A percentile compares a stretch with the other conserved stretches of the same genome.
These are phyloP conservation scores for Suillus luteus DNA, from an alignment of 768 basidiomycete species.

Conservation along the genomic window DNA sequence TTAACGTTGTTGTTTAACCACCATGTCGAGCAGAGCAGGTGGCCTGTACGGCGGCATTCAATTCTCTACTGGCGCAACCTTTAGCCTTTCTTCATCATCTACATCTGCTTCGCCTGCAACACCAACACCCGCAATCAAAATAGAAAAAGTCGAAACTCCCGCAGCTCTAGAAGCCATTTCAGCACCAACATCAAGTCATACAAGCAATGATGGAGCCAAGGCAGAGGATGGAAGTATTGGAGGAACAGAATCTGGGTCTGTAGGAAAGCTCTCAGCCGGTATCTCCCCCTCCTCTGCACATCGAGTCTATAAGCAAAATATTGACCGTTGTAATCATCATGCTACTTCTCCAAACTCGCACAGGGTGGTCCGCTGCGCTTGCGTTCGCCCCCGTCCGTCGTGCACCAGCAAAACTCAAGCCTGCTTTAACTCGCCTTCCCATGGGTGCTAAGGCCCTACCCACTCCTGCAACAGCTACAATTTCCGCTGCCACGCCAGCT, in stretches of 20 bases:
- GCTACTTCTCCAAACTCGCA: slow-evolving; percentile 27
- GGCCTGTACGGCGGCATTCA: slow-evolving; percentile 88
- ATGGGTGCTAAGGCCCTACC: slow-evolving; percentile 53
- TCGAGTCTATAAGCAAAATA: slow-evolving; percentile 36
- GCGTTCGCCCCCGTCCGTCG: slow-evolving; percentile 86
- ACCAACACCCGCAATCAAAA: slow-evolving; percentile 23
- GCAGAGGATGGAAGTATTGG: slow-evolving; percentile 29
- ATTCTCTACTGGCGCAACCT: slow-evolving; percentile 70
- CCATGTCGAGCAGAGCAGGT: slow-evolving; percentile 77
- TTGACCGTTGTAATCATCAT: slow-evolving; percentile 39
- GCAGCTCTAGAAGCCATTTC: slow-evolving; percentile 26
- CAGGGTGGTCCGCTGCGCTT: slow-evolving; percentile 89
- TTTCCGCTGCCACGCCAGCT: slow-evolving; percentile 30
- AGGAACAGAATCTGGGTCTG: slow-evolving; percentile 28
- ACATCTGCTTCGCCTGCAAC: slow-evolving; percentile 33
- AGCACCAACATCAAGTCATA: slow-evolving; percentile 20
- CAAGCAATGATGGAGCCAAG: slow-evolving; percentile 27
- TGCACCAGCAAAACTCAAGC: slow-evolving; percentile 51
- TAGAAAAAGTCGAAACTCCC: slow-evolving; percentile 21
- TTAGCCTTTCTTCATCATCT: slow-evolving; percentile 45
- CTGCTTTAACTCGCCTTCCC: slow-evolving; percentile 48
- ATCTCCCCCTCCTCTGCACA: slow-evolving; percentile 49
- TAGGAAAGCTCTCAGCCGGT: slow-evolving; percentile 57
- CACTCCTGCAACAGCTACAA: slow-evolving; percentile 18
- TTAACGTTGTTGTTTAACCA: slow-evolving; percentile 24